Base-by-base conservation (phyloP, 495 filamentous ascomycete species). In the Aspergillus diversus region DNA sequence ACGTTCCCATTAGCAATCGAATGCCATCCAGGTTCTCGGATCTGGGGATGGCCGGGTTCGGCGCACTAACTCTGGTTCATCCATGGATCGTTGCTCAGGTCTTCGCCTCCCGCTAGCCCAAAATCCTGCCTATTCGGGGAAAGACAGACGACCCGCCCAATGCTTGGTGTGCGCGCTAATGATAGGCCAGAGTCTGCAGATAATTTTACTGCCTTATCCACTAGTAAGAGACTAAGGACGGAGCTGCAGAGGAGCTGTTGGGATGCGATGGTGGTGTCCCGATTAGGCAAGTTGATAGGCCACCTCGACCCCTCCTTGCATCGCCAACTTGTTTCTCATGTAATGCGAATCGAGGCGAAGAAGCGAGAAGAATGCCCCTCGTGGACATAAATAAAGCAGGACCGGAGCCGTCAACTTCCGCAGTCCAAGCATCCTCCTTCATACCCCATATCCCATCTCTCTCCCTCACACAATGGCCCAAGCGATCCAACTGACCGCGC, bases 401-500 rank as follows among this genome's bases (percentile, higher is more conserved):
- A 43, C n/a, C 12, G 39, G 39, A 43, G 12, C 39, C n/a, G n/a
- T n/a, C 39, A 12, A n/a, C 39, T 11, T 43, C n/a, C n/a, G 39
- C 39, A 43, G 1, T 27, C 21, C 21, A 27, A 27, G 21, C 39
- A 5, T 43, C 7, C 7, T 43, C n/a, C 15, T 43, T 8, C 4
- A 43, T 43, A 27, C 21, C 21, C 21, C 21, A 27, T 27, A 27
- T 27, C 21, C 21, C 21, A 27, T 27, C 21, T 2, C 21, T 43
- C 7, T n/a, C 39, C 0, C n/a, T 43, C n/a, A 43, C 39, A 43
- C 39, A 11, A 43, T 43, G 39, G 4, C 39, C 39, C 39, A 43
- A 43, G 4, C 39, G 11, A 8, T 43, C n/a, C 39, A 94, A 61
- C 86, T 99, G 47, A 90, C 85, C 21, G 90, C 92, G 39, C 95